Evolutionary conservation across 2,329 filamentous ascomycete genomes (phyloP).

Genomic region (Epichloe gansuensis): DNA sequence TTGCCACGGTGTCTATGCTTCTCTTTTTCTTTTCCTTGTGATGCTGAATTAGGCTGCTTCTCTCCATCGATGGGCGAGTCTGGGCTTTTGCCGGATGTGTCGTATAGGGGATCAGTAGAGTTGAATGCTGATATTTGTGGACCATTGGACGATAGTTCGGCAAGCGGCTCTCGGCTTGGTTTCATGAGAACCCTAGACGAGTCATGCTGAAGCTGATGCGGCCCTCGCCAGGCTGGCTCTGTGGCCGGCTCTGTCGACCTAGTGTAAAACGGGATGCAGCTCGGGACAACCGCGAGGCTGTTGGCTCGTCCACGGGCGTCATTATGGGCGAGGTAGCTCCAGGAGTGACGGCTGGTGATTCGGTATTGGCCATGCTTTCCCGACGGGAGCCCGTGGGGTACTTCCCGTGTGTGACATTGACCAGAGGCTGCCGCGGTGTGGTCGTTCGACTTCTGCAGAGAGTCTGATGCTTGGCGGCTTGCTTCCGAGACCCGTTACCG

Average conservation of each 20-base stretch:
- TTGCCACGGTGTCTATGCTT: constrained; percentile 20
- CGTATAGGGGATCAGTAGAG: constrained; percentile 15
- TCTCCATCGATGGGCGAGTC: constrained; percentile 14
- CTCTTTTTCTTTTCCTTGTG: constrained; percentile 14
- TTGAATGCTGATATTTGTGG: constrained; percentile 16
- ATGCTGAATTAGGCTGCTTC: constrained; percentile 4
- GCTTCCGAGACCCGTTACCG: constrained; percentile 14
- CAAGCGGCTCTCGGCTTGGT: constrained; percentile 34
- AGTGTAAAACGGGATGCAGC: constrained; percentile 44
- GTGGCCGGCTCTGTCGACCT: constrained; percentile 39
- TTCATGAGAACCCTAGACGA: constrained; percentile 39
- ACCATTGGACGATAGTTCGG: constrained; percentile 12
- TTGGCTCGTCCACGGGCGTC: constrained; percentile 40
- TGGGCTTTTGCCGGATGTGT: constrained; percentile 9
- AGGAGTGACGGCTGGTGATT: constrained; percentile 29
- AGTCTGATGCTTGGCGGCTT: constrained; percentile 40
- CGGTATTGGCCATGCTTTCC: constrained; percentile 38
- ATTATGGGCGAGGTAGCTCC: constrained; percentile 24
- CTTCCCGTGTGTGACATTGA: constrained; percentile 23
- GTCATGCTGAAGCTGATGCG: constrained; percentile 46
- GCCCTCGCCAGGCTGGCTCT: constrained; percentile 46
- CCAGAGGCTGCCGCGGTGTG: constrained; percentile 35
- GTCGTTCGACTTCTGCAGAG: constrained; percentile 41
- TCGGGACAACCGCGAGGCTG: constrained; percentile 42
- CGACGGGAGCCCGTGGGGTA: constrained; percentile 29